Evolutionary conservation across 495 filamentous ascomycete genomes (phyloP), one percentile per base, ranked within the genome.

Genomic region (Trichoderma asperelloides): DNA sequence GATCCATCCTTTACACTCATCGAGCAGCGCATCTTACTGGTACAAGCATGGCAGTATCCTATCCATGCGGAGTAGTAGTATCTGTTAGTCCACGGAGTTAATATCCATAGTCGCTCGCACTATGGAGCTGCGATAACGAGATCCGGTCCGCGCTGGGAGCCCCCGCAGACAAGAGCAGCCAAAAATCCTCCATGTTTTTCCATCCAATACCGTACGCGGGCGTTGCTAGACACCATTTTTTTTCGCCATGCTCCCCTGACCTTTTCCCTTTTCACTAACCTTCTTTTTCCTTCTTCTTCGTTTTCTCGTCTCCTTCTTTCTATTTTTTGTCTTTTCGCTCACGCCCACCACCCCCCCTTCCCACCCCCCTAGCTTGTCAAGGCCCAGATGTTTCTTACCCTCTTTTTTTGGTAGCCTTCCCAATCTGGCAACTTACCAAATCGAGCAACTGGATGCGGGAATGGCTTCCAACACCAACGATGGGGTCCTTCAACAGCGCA

Each of bases 111-210:
- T 51, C 47, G 47, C n/a, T 47, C 43, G 43, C 15, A 16, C 43
- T 51, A 51, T 60, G 16, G 55, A 27, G 55, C 55, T 60, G 55
- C 55, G 55, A 60, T 60, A 60, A 60, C 55, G 55, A 60, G 55
- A 55, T 55, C 49, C 9, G 49, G 16, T 25, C 27, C 23, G 8
- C 21, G 47, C 47, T 37, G 33, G 2, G 43, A 60, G 30, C 55
- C 55, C 55, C 55, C 55, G 55, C 55, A 60, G 12, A 27, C 23
- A 3, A n/a, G 55, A 30, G 16, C 55, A 30, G n/a, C 49, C n/a
- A 16, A n/a, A 47, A 51, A 51, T 51, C 47, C 47, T 51, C 28
- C 16, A 21, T 12, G 8, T 9, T 60, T 25, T 57, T 57, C 16
- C n/a, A 30, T 60, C 27, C 55, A 18, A 37, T 21, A 21, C 55